Conservation (phyloP, 768 basidiomycete genomes). For the Clavulina sp. region DNA sequence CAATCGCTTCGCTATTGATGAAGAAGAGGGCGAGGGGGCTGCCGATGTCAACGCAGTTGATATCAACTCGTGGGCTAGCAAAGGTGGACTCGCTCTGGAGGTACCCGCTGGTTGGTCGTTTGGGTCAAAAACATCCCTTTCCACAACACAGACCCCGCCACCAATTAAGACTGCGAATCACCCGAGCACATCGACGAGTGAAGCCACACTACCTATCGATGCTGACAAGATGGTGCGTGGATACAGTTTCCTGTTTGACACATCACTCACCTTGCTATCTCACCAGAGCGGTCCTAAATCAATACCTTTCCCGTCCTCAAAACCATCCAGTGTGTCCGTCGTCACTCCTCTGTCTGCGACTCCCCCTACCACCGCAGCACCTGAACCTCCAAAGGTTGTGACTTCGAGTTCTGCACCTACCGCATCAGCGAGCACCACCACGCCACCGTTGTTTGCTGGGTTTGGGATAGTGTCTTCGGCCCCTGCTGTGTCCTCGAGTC, state of each 20-base stretch:
- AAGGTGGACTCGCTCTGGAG: background rate
- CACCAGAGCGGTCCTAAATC: background rate
- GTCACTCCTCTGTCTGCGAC: too few relatives aligned
- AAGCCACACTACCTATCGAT: background rate
- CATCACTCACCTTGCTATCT: background rate
- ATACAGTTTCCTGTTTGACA: background rate
- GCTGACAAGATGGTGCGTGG: background rate
- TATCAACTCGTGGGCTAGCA: background rate
- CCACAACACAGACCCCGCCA: background rate
- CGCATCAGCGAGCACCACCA: background rate
- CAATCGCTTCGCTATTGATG: conserved; percentile 2
- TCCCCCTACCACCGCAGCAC: too few relatives aligned
- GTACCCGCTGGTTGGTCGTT: background rate
- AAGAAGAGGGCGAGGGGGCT: conserved; percentile 4
- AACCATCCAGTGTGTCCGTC: too few relatives aligned
- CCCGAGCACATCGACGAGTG: background rate
- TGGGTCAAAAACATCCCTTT: background rate
- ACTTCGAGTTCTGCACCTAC: too few relatives aligned
- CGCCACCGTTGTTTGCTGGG: background rate
- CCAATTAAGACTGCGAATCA: background rate
- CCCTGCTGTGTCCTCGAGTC: too few relatives aligned
- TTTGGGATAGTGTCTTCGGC: too few relatives aligned
- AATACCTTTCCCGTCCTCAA: background rate
- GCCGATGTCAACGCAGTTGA: background rate
- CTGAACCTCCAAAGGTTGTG: too few relatives aligned